Evolutionary conservation across 2,329 filamentous ascomycete genomes (phyloP).

Genomic region (Aspergillus sojae): DNA sequence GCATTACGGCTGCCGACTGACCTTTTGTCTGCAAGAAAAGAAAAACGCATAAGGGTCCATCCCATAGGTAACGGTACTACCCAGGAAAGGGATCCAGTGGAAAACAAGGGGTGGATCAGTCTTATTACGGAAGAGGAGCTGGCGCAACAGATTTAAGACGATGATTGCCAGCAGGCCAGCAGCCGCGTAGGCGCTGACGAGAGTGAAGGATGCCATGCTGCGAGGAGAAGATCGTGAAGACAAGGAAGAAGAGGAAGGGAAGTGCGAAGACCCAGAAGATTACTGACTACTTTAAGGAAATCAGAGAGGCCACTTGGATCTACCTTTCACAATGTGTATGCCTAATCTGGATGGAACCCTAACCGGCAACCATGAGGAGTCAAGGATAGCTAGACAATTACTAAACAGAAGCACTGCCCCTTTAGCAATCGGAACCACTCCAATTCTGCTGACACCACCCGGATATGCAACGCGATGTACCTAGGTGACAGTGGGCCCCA

Average conservation of each 20-base stretch:
- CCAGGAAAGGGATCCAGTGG: conserved; percentile 69
- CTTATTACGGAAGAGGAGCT: conserved; percentile 39
- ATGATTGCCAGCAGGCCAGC: conserved; percentile 13
- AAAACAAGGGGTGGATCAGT: conserved; percentile 80
- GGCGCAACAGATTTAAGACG: conserved; percentile 20
- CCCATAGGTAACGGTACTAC: conserved; percentile 49
- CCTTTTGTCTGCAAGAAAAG: conserved; percentile 70
- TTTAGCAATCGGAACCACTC: conserved; percentile 12
- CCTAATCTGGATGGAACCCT: background rate
- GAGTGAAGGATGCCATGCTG: conserved; percentile 19
- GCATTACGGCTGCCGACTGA: conserved; percentile 34
- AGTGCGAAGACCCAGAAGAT: background rate
- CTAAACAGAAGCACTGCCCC: conserved; percentile 5
- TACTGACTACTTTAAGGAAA: background rate
- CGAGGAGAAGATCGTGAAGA: background rate
- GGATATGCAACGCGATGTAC: background rate
- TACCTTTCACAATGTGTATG: background rate
- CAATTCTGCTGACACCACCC: conserved; percentile 16
- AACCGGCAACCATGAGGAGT: background rate
- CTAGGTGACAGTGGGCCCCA: background rate
- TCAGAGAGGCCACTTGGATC: background rate
- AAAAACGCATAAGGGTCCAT: conserved; percentile 79
- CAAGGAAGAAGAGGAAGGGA: background rate
- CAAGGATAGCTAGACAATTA: background rate
- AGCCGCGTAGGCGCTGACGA: conserved; percentile 17